Conservation (phyloP, 805 yeast genomes). For the Pichia gijzeniarum region DNA sequence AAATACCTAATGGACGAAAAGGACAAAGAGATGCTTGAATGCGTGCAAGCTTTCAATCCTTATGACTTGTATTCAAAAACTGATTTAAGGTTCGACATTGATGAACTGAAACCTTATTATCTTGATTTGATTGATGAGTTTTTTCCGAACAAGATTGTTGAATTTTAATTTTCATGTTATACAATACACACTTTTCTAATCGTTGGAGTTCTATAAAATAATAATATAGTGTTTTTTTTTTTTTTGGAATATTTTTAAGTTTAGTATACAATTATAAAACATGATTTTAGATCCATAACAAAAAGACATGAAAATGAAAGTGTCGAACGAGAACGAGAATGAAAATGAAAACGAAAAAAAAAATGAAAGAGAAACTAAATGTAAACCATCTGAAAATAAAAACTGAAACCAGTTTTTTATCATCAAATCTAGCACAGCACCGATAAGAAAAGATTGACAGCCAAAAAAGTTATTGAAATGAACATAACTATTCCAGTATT, state of each 20-base stretch:
- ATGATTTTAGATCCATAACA: not conserved
- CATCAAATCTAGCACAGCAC: too few species aligned
- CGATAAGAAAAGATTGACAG: not conserved
- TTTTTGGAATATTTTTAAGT: not conserved
- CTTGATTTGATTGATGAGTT: slow-evolving; percentile 58
- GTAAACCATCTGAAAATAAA: too few species aligned
- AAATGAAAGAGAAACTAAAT: not conserved
- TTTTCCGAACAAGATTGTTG: slow-evolving; percentile 51
- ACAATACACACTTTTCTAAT: not conserved
- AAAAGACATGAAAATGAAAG: not conserved
- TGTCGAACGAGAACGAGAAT: not conserved
- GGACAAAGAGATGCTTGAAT: slow-evolving; percentile 53
- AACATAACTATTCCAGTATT: slow-evolving; percentile 9
- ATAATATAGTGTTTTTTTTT: not conserved
- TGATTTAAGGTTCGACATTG: slow-evolving; percentile 42
- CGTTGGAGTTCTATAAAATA: not conserved
- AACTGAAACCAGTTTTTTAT: not conserved
- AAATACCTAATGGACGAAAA: slow-evolving; percentile 56
- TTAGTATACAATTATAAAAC: slow-evolving; percentile 2
- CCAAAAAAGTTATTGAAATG: not conserved
- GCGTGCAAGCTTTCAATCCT: slow-evolving; percentile 60
- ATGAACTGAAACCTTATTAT: slow-evolving; percentile 51
- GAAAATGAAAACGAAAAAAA: not conserved
- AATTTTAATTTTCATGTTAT: slow-evolving; percentile 36
- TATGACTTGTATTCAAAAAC: slow-evolving; percentile 64